Conservation (phyloP, 306 rosid genomes). For the Mimosa bimucronata region DNA sequence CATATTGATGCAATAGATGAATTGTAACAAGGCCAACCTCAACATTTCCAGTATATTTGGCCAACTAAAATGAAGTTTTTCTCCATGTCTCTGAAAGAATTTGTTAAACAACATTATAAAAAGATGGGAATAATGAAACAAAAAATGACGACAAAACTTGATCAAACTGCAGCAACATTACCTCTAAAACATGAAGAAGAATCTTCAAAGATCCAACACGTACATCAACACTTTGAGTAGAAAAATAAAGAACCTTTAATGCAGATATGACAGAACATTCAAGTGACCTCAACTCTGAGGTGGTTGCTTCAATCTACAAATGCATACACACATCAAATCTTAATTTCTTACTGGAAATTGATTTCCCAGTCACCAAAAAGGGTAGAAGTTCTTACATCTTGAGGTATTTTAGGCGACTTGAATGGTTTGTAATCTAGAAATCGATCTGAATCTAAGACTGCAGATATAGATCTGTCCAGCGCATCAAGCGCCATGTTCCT, state of each 20-base stretch:
- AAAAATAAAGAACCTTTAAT: conserved; percentile 75
- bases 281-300: conserved; percentile 63
- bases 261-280: conserved; percentile 91
- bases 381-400: conserved; percentile 60
- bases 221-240: conserved; percentile 76
- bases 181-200: conserved; percentile 97
- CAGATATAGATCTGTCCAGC: conserved; percentile 89
- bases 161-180: conserved; percentile 43
- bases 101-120: conserved; percentile 33
- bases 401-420: conserved; percentile 51
- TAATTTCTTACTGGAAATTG: conserved; percentile 32
- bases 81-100: conserved; percentile 82
- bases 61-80: conserved; percentile 90
- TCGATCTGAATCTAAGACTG: conserved; percentile 81
- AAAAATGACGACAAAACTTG: conserved; percentile 28
- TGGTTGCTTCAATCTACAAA: conserved; percentile 60
- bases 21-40: conserved; percentile 61
- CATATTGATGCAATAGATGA: conserved; percentile 27
- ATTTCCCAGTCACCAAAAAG: conserved; percentile 26
- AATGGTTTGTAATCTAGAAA: conserved; percentile 59
- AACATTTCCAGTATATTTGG: conserved; percentile 86
- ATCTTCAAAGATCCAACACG: conserved; percentile 88
- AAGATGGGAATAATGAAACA: conserved; percentile 36
- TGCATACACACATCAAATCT: conserved; percentile 29
- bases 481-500: conserved; percentile 93